Base-by-base conservation (phyloP, 208 protist species). In the Crithidia mellificae region DNA sequence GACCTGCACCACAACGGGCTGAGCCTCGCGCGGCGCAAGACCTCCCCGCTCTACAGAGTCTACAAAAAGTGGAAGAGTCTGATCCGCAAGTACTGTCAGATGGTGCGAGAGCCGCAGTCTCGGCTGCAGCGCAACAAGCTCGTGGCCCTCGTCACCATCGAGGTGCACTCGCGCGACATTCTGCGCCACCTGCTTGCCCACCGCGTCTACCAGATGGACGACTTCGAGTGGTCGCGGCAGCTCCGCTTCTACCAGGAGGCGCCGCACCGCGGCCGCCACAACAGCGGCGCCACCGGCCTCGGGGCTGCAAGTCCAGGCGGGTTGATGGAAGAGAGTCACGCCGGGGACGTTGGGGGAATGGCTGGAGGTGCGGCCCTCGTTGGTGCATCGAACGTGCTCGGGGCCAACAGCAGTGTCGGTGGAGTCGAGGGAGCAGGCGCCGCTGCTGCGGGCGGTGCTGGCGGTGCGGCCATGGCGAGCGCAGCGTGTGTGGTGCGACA, bases 151-250 rank as follows among this genome's bases (percentile, higher is more conserved):
- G 93, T 99, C 63, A 99, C 98, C n/a, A 98, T 99, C 73, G 98
- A 99, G 81, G 98, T 99, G 63, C 98, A 99, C 76, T 92, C 93
- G 17, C 86, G 98, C 54, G 98, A 99, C 72, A 98, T 99, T 34
- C 87, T 99, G 49, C 86, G 98, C 51, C 79, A 93, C 61, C 78
- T 99, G 30, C 83, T 98, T 15, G 80, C 93, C 44, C 55, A 84
- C 53, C 81, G 96, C 24, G 86, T 95, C 34, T 72, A 84, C 64
- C 70, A 76, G 24, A 66, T 90, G 19, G 90, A 96, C 43, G 92
- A 98, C 77, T 99, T 99, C 85, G 95, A 98, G 58, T 99, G 98
- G 98, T 88, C 91, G 17, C 81, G 81, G 46, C 98, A 99, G 81
- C 81, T 99, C 38, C 88, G 97, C 55, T 99, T 98, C 76, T 98